Conservation (phyloP, 2,329 filamentous ascomycete species). For the Clarireedia monteithiana region DNA sequence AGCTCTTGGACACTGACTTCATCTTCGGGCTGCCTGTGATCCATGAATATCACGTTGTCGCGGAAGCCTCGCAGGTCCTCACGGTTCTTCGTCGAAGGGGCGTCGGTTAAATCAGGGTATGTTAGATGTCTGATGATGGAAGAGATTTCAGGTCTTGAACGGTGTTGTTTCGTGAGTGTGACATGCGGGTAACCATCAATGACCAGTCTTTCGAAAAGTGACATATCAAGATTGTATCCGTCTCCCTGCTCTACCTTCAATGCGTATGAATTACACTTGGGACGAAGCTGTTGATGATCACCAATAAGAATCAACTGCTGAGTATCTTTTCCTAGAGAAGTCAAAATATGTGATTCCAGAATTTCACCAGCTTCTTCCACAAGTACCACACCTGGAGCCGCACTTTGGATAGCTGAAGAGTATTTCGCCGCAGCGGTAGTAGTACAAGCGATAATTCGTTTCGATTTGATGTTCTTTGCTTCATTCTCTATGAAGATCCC, state of each 20-base stretch:
- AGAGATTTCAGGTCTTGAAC: slow-evolving; percentile 64
- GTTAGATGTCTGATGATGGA: slow-evolving; percentile 47
- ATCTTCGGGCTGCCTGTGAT: slow-evolving; percentile 50
- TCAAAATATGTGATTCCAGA: slow-evolving; percentile 58
- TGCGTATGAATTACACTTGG: slow-evolving; percentile 51
- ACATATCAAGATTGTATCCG: slow-evolving; percentile 60
- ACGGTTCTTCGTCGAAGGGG: slow-evolving; percentile 39
- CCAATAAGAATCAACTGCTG: slow-evolving; percentile 64
- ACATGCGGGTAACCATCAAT: slow-evolving; percentile 43
- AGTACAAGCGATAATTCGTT: slow-evolving; percentile 60
- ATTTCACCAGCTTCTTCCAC: slow-evolving; percentile 71
- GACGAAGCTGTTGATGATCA: slow-evolving; percentile 65
- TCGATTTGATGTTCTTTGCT: slow-evolving; percentile 39
- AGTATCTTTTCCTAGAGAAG: slow-evolving; percentile 45
- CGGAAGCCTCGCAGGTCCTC: slow-evolving; percentile 47
- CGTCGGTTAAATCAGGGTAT: slow-evolving; percentile 55
- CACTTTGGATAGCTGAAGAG: slow-evolving; percentile 42
- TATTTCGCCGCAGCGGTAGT: slow-evolving; percentile 64
- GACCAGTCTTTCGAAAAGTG: slow-evolving; percentile 62
- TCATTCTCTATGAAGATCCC: slow-evolving; percentile 38
- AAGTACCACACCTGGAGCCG: slow-evolving; percentile 47
- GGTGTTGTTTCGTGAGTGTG: slow-evolving; percentile 54
- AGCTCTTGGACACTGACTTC: slow-evolving; percentile 39
- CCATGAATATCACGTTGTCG: slow-evolving; percentile 56
- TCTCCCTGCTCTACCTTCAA: slow-evolving; percentile 56